Base-by-base conservation (phyloP, 2,329 filamentous ascomycete species). In the Aspergillus bombycis region DNA sequence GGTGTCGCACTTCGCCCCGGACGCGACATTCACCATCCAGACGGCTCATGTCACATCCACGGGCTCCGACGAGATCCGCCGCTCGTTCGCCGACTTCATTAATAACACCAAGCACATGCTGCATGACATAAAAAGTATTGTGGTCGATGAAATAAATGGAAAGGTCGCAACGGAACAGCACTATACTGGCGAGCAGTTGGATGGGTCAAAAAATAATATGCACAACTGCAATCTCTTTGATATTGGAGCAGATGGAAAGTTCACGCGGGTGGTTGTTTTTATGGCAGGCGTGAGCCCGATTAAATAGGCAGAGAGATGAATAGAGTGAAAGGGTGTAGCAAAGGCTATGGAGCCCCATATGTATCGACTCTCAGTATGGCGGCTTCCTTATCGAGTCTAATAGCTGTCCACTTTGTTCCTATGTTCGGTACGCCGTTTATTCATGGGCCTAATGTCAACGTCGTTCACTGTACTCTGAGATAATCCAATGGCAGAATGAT, bases 181-280 rank as follows among this genome's bases (percentile, higher is more conserved):
- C 7, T 65, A 57, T 16, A 48, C 41, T 1, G 63, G 53, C 2
- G 46, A 53, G 38, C 7, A 58, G 7, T 2, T 52, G 6, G 57
- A 65, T 8, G 63, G 63, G 6, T 57, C 57, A 0, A 19, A 53
- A 30, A 48, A 46, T 4, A 57, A 65, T 32, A 54, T 65, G 52
- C 7, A 36, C 3, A 65, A 60, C 48, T 65, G 60, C 12, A 62
- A 65, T n/a, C 60, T 65, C 21, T 65, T 65, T 19, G 60, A 62
- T 16, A 10, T 65, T 2, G 60, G 57, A 19, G 21, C 38, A 0
- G 38, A 60, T 23, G 63, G 60, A 8, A 46, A 36, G 32, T 57
- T 65, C 30, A 28, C 23, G 3, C 38, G 43, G 1, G 60, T 65
- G 26, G 2, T 54, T 12, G 26, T 65, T 52, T 65, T 57, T 57